A percentile compares a stretch with the other conserved stretches of the same genome.
phyloP scores from a whole-genome alignment of 306 rosid genomes.

The Styphnolobium japonicum region DNA sequence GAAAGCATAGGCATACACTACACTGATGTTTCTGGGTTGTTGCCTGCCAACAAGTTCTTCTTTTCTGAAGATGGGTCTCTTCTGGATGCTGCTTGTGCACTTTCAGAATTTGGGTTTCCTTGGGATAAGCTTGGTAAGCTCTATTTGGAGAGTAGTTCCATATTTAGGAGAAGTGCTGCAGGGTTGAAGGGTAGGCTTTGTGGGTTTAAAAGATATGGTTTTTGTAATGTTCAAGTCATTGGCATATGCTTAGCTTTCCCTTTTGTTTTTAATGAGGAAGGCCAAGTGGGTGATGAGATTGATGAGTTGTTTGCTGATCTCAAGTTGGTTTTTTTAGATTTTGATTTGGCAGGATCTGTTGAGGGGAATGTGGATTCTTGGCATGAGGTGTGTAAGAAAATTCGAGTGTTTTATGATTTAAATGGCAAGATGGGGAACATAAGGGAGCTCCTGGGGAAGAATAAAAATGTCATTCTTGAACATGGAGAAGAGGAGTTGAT shows the following conservation, averaged over 20 bases:
- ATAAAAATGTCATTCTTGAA: slow-evolving; percentile 46
- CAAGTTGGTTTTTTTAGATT: slow-evolving; percentile 46
- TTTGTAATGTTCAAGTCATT: slow-evolving; percentile 48
- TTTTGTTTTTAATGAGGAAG: slow-evolving; percentile 37
- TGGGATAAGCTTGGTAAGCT: slow-evolving; percentile 70
- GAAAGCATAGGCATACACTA: slow-evolving; percentile 73
- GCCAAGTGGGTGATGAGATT: slow-evolving; percentile 20
- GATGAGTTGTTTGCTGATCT: slow-evolving; percentile 49
- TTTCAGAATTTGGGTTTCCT: slow-evolving; percentile 71
- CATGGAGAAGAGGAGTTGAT: slow-evolving; percentile 47
- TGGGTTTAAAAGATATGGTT: slow-evolving; percentile 47
- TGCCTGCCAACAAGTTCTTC: slow-evolving; percentile 66
- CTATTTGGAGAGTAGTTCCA: slow-evolving; percentile 43
- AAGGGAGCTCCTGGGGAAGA: slow-evolving; percentile 45
- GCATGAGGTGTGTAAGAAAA: slow-evolving; percentile 55
- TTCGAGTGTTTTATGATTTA: slow-evolving; percentile 61
- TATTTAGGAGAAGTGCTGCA: slow-evolving; percentile 35
- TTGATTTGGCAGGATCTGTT: slow-evolving; percentile 45
- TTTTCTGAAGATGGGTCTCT: slow-evolving; percentile 57
- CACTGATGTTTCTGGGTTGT: slow-evolving; percentile 23
- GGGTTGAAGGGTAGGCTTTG: slow-evolving; percentile 48
- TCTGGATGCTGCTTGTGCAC: slow-evolving; percentile 57
- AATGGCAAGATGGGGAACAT: slow-evolving; percentile 42
- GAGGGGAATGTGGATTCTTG: slow-evolving; percentile 64
- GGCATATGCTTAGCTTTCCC: slow-evolving; percentile 79